Conservation (phyloP, 2,329 filamentous ascomycete genomes). For the Nothomitra cinnamomea region DNA sequence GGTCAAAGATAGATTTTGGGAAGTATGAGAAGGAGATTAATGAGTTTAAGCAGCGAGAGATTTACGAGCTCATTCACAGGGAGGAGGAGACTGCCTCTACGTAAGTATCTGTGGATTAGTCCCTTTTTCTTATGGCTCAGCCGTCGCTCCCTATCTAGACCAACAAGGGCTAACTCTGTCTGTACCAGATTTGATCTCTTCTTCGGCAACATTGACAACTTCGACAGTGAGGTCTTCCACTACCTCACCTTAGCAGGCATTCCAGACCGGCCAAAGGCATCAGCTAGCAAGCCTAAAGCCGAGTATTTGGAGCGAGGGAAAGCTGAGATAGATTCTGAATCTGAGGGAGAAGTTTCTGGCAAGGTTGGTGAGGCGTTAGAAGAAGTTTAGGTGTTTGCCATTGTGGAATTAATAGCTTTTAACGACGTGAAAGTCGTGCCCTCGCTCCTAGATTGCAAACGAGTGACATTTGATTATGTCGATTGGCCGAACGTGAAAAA, state of each 20-base stretch:
- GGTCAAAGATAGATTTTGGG: conserved; percentile 59
- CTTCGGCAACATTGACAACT: conserved; percentile 65
- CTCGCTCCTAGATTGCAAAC: no score
- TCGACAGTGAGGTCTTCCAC: conserved; percentile 52
- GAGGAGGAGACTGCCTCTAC: conserved; percentile 77
- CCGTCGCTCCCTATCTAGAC: background rate
- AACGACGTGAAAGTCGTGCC: background rate
- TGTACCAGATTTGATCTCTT: conserved; percentile 29
- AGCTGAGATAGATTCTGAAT: background rate
- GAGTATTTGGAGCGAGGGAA: background rate
- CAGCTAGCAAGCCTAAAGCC: background rate
- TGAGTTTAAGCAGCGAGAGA: conserved; percentile 80
- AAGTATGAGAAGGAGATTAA: conserved; percentile 64
- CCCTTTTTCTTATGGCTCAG: background rate
- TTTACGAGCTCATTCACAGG: conserved; percentile 80
- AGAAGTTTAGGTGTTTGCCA: background rate
- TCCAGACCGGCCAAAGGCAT: conserved; percentile 22
- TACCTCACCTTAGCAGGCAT: conserved; percentile 58
- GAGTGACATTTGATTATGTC: no score
- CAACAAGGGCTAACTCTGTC: background rate
- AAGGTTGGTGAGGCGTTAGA: background rate
- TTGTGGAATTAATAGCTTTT: background rate
- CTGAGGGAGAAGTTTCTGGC: background rate
- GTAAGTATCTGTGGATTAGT: conserved; percentile 35
- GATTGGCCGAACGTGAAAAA: background rate